A percentile compares a stretch with the other conserved stretches of the same genome.
These are phyloP conservation scores for Hamamelis virginiana DNA, from an alignment of 164 flowering plant species.

Conservation along the genomic window DNA sequence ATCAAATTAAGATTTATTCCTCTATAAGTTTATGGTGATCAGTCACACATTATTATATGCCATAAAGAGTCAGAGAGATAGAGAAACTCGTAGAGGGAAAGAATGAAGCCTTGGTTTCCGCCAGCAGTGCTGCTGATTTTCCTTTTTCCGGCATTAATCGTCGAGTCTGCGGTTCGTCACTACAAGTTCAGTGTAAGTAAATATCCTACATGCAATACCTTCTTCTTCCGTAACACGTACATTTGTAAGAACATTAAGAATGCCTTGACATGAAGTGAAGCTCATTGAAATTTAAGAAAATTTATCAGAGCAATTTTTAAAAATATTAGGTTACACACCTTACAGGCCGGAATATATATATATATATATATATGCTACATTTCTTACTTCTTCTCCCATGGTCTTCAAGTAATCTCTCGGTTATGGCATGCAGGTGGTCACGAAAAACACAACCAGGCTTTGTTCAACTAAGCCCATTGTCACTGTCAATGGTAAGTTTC, in stretches of 20 bases:
- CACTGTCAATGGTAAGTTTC: constrained; percentile 52
- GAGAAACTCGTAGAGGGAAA: constrained; percentile 3
- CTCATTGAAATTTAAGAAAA: no score
- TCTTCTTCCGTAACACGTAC: neutral
- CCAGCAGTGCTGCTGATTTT: constrained; percentile 18
- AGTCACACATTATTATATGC: constrained; percentile 9
- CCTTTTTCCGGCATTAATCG: constrained; percentile 30
- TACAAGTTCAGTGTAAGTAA: constrained; percentile 54
- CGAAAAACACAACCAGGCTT: constrained; percentile 35
- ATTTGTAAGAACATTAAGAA: no score
- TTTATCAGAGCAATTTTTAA: no score
- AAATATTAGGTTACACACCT: no score
- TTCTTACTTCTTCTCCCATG: no score
- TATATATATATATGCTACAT: no score
- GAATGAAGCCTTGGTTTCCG: constrained; percentile 26
- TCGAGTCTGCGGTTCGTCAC: constrained; percentile 34
- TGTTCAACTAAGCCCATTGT: constrained; percentile 54
- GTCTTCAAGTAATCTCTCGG: no score
- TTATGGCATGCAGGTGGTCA: constrained; percentile 35
- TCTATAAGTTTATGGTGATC: constrained; percentile 31
- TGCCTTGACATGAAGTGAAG: no score
- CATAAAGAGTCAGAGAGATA: neutral
- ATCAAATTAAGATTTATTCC: constrained; percentile 20
- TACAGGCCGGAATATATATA: no score
- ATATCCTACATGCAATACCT: no score